Evolutionary conservation across 306 rosid species (phyloP).

Genomic region (Arachis hypogaea): DNA sequence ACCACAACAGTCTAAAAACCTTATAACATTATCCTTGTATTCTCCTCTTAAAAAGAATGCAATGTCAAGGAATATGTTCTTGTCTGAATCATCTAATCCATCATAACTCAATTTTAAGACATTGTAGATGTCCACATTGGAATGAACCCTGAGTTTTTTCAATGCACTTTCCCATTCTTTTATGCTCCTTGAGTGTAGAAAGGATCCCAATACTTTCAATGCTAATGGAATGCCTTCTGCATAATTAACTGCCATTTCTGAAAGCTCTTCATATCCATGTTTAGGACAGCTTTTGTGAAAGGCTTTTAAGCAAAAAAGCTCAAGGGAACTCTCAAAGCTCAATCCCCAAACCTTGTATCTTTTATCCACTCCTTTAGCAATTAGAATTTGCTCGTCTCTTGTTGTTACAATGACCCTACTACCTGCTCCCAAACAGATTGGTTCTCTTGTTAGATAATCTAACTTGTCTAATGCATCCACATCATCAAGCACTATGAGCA

Average conservation of each 20-base stretch:
- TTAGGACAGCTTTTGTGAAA: not conserved
- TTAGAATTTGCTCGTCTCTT: not conserved
- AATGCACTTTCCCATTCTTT: not conserved
- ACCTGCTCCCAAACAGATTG: not conserved
- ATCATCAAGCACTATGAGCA: not conserved
- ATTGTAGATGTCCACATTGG: not conserved
- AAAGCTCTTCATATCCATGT: not conserved
- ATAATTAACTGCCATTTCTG: not conserved
- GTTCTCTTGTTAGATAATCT: not conserved
- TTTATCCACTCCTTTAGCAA: not conserved
- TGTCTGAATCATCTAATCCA: not conserved
- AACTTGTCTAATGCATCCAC: not conserved
- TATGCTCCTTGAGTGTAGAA: not conserved
- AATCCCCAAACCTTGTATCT: not conserved
- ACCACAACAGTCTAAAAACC: not conserved
- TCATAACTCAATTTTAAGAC: not conserved
- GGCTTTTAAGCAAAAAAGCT: not conserved
- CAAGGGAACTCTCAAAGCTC: not conserved
- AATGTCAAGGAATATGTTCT: not conserved
- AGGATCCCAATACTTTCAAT: not conserved
- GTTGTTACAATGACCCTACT: slow-evolving; percentile 2
- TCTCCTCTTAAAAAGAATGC: not conserved
- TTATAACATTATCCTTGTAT: too few relatives aligned
- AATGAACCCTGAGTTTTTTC: not conserved
- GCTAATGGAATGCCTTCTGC: not conserved